A percentile compares a stretch with the other conserved stretches of the same genome.
Evolutionary conservation across 306 rosid genomes (phyloP).

Genomic region (Dryas alaskensis): DNA sequence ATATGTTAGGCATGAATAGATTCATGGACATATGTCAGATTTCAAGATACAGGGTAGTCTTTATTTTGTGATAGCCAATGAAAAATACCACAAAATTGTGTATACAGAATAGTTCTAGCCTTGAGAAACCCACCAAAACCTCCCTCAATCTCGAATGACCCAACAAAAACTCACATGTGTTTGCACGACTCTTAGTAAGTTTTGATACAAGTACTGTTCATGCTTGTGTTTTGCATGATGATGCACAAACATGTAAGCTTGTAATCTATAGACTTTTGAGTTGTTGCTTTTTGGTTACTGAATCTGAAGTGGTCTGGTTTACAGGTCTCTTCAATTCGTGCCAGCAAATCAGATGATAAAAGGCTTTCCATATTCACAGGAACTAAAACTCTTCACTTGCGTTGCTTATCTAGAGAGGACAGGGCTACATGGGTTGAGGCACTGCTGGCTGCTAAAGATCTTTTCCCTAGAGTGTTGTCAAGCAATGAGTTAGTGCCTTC

Average conservation of each 20-base stretch:
- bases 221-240: slow-evolving; percentile 11
- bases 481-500: slow-evolving; percentile 71
- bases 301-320: slow-evolving; percentile 33
- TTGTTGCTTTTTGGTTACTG: slow-evolving; percentile 20
- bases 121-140: neutral
- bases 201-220: neutral
- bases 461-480: slow-evolving; percentile 71
- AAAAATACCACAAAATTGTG: neutral
- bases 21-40: neutral
- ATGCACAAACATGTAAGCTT: slow-evolving; percentile 1
- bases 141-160: neutral
- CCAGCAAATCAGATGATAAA: slow-evolving; percentile 96
- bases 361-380: slow-evolving; percentile 94
- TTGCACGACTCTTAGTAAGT: neutral
- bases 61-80: neutral
- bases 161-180: neutral
- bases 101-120: neutral
- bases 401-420: slow-evolving; percentile 76
- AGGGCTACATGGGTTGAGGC: slow-evolving; percentile 92
- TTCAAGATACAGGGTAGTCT: neutral
- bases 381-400: slow-evolving; percentile 89
- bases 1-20: neutral
- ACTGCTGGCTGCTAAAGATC: slow-evolving; percentile 82
- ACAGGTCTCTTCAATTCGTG: slow-evolving; percentile 95
- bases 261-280: neutral